Conservation (phyloP, 1,284 basidiomycete species). For the Rhodotorula sp. region DNA sequence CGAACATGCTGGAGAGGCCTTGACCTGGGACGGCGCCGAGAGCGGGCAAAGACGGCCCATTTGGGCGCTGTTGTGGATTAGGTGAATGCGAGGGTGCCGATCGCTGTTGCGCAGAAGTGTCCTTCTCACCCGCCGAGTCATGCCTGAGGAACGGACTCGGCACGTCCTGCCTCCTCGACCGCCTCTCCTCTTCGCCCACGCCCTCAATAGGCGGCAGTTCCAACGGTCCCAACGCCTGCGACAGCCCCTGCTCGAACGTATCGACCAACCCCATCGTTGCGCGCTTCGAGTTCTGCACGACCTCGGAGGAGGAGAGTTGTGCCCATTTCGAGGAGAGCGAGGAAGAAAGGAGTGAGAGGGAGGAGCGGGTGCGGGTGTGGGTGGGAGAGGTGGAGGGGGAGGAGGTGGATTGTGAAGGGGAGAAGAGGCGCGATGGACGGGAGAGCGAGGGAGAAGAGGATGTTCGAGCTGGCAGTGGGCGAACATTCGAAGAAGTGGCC, state of each 20-base stretch:
- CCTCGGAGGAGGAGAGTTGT: constrained; percentile 24
- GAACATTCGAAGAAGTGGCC: background rate
- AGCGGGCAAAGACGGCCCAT: background rate
- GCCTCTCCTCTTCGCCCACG: too few relatives aligned
- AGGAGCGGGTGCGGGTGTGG: background rate
- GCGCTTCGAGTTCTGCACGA: constrained; percentile 32
- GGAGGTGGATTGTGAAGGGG: background rate
- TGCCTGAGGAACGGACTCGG: background rate
- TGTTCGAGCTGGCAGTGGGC: background rate
- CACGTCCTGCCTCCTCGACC: too few relatives aligned
- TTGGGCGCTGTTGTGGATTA: background rate
- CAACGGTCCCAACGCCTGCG: constrained; percentile 32
- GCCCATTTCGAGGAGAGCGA: constrained; percentile 1
- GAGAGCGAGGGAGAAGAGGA: background rate
- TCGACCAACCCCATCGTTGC: constrained; percentile 41
- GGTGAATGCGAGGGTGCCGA: background rate
- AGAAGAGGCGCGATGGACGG: background rate
- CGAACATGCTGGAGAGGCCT: constrained; percentile 16
- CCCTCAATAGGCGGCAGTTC: constrained; percentile 21
- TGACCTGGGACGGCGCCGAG: constrained; percentile 13
- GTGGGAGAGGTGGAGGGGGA: background rate
- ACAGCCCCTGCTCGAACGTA: constrained; percentile 39
- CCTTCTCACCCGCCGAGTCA: background rate
- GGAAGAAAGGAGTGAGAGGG: constrained; percentile 3
- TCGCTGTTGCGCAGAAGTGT: background rate